Evolutionary conservation across 805 yeast species (phyloP).

Genomic region (Saturnispora serradocipensis): DNA sequence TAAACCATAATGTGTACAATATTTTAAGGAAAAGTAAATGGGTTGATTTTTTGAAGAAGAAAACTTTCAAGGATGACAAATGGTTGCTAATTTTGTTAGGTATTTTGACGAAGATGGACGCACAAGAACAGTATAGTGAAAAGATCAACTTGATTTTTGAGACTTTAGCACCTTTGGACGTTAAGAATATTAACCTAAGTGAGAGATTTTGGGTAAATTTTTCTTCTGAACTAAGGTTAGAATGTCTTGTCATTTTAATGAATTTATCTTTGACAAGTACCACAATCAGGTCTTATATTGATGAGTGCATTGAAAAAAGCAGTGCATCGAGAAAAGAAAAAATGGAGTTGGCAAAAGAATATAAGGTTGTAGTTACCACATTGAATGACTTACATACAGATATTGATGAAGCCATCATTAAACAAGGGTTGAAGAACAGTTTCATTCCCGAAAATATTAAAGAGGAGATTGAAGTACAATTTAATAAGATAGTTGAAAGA

Average conservation of each 20-base stretch:
- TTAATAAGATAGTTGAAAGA: slow-evolving; percentile 6
- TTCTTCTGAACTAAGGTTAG: background rate
- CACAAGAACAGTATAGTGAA: slow-evolving; percentile 44
- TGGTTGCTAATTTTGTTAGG: slow-evolving; percentile 81
- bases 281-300: slow-evolving; percentile 54
- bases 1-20: slow-evolving; percentile 35
- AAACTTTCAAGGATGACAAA: slow-evolving; percentile 72
- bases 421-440: slow-evolving; percentile 9
- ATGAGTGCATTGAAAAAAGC: slow-evolving; percentile 56
- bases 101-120: slow-evolving; percentile 50
- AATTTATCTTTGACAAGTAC: slow-evolving; percentile 52
- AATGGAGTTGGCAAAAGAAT: slow-evolving; percentile 55
- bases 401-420: slow-evolving; percentile 18
- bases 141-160: slow-evolving; percentile 43
- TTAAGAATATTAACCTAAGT: slow-evolving; percentile 15
- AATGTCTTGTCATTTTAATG: slow-evolving; percentile 46
- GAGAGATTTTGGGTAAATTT: slow-evolving; percentile 6
- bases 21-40: slow-evolving; percentile 54
- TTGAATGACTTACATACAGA: slow-evolving; percentile 23
- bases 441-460: slow-evolving; percentile 2
- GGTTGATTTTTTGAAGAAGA: slow-evolving; percentile 66
- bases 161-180: slow-evolving; percentile 46
- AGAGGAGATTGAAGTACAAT: slow-evolving; percentile 11
- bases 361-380: slow-evolving; percentile 37
- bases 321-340: slow-evolving; percentile 56